Base-by-base conservation (phyloP, 768 basidiomycete genomes). In the Filobasidium wieringae region DNA sequence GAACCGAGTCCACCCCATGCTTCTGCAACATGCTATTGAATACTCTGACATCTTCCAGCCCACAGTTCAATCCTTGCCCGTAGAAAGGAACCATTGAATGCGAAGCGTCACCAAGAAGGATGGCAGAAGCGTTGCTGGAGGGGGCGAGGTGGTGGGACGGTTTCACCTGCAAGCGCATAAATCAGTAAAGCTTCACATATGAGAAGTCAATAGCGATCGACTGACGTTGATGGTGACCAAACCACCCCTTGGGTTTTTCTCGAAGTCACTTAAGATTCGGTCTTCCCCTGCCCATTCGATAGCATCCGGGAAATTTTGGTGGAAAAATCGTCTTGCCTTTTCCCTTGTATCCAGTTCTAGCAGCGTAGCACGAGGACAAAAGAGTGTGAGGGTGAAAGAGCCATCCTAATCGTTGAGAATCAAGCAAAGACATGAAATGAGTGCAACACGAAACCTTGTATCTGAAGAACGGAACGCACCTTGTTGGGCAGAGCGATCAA, bases 401-500 rank as follows among this genome's bases (percentile, higher is more conserved):
- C 83, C 87, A 76, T 97, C 92, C 93, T 96, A 53, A 26, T 36
- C 32, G 33, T 55, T 40, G 34, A 45, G 26, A 62, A 64, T 37
- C 36, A 63, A 41, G 15, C 29, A 7, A 29, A 59, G 51, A 32
- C 33, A 29, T 57, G 55, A 53, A 36, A 58, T 32, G 41, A 19
- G 17, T 34, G 22, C 53, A 56, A 14, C 22, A 19, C n/a, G 12
- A 24, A 24, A 27, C 32, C 34, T 26, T 33, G 19, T 24, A 11
- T 19, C 31, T 17, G 64, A 54, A 52, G 45, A 27, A 54, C 62
- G 55, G 63, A 58, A 27, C 77, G 76, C 76, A 93, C 93, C 80
- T 87, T 85, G 79, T 99, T 99, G 64, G 93, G 91, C 57, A 99
- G 83, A 22, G 90, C 93, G 68, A 99, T 96, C 68, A 99, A 82